Conservation (phyloP, 441 rosid genomes). For the Capsella rubella region DNA sequence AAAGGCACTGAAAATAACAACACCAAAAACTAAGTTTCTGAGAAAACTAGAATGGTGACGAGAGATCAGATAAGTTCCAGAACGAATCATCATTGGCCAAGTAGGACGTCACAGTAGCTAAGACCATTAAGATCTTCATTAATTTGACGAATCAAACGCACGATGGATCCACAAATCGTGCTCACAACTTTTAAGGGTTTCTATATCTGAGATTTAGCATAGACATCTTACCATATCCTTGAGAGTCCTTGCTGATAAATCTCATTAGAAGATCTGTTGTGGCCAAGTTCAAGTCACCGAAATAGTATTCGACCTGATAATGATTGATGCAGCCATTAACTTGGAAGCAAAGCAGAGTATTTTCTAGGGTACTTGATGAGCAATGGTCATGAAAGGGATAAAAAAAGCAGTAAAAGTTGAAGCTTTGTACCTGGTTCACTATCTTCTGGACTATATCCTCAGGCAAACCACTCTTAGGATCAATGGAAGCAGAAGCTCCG, state of each 20-base stretch:
- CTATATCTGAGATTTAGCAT: background rate
- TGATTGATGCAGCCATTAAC: slow-evolving; percentile 16
- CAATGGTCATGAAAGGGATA: background rate
- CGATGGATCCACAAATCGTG: no score
- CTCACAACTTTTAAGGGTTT: no score
- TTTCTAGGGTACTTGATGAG: background rate
- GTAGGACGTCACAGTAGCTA: no score
- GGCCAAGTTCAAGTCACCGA: slow-evolving; percentile 95
- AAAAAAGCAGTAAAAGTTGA: background rate
- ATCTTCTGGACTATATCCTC: slow-evolving; percentile 76
- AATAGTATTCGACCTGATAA: slow-evolving; percentile 92
- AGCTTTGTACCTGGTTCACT: slow-evolving; percentile 69
- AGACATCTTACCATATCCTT: slow-evolving; percentile 78
- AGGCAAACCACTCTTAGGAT: slow-evolving; percentile 54
- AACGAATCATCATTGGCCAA: no score
- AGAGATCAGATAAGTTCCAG: no score
- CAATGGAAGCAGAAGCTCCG: slow-evolving; percentile 27
- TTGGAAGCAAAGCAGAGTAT: background rate
- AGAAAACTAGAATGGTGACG: no score
- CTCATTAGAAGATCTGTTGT: slow-evolving; percentile 96
- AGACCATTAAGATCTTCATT: no score
- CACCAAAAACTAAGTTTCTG: no score
- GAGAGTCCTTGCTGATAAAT: slow-evolving; percentile 90
- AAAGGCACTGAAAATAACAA: no score
- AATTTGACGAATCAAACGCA: no score